phyloP scores from a whole-genome alignment of 495 filamentous ascomycete species.

The Aspergillus sparsus region DNA sequence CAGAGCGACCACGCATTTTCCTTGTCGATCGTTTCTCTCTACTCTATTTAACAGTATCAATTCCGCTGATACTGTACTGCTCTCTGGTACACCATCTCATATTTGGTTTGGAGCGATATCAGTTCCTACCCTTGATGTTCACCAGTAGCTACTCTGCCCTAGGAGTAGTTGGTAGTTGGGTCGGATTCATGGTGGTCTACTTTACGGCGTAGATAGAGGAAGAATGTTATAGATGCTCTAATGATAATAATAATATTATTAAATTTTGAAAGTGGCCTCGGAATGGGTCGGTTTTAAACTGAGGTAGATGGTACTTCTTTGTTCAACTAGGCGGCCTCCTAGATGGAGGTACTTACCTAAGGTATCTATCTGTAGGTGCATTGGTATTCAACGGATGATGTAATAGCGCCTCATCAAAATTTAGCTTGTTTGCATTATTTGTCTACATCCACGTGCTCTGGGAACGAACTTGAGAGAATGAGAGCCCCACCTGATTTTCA shows the following conservation, averaged over 20 bases:
- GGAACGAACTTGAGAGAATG: constrained; percentile 24
- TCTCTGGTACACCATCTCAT: constrained; percentile 78
- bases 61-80: constrained; percentile 87
- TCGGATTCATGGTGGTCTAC: constrained; percentile 93
- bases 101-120: constrained; percentile 73
- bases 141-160: constrained; percentile 93
- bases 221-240: too few species aligned
- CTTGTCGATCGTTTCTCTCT: constrained; percentile 88
- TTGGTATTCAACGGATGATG: constrained; percentile 17
- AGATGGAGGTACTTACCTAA: too few species aligned
- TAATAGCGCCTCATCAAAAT: constrained; percentile 14
- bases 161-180: constrained; percentile 95
- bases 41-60: constrained; percentile 80
- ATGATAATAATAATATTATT: too few species aligned
- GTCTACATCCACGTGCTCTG: constrained; percentile 35
- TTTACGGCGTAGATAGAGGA: constrained; percentile 60
- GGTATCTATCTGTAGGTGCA: too few species aligned
- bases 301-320: too few species aligned
- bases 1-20: constrained; percentile 72
- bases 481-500: constrained; percentile 31
- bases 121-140: constrained; percentile 96
- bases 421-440: constrained; percentile 35
- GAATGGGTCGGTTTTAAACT: too few species aligned
- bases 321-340: too few species aligned
- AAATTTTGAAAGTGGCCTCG: too few species aligned